Evolutionary conservation across 495 filamentous ascomycete genomes (phyloP).

Genomic region (Coniosporium apollinis): DNA sequence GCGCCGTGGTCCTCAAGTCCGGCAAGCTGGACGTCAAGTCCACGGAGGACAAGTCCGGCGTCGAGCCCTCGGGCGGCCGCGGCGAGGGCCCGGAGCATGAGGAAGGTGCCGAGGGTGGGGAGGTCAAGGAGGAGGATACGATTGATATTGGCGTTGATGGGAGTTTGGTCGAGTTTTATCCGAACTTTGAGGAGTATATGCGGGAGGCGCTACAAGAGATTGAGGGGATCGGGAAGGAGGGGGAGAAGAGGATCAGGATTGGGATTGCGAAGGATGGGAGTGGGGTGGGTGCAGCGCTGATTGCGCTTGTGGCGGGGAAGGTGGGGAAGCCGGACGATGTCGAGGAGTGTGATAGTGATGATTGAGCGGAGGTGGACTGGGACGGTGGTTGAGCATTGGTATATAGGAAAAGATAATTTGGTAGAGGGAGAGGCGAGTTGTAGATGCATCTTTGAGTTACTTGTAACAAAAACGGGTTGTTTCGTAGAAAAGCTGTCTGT

Average conservation of each 20-base stretch:
- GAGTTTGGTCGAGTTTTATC: slow-evolving; percentile 81
- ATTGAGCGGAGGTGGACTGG: too few species aligned
- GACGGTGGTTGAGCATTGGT: too few species aligned
- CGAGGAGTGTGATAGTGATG: too few species aligned
- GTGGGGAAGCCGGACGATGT: slow-evolving; percentile 2
- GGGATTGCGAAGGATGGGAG: slow-evolving; percentile 89
- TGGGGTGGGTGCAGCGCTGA: slow-evolving; percentile 81
- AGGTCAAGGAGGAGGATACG: slow-evolving; percentile 33
- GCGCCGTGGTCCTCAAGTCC: slow-evolving; percentile 59
- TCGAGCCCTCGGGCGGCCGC: too few species aligned
- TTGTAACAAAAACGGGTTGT: too few species aligned
- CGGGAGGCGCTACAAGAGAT: slow-evolving; percentile 56
- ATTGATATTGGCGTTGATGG: slow-evolving; percentile 88
- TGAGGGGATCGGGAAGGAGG: slow-evolving; percentile 49
- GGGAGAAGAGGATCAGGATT: slow-evolving; percentile 68
- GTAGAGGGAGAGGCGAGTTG: too few species aligned
- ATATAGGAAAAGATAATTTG: too few species aligned
- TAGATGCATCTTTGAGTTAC: too few species aligned
- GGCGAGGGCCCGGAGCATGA: too few species aligned
- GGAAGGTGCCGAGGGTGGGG: too few species aligned
- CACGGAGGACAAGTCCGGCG: slow-evolving; percentile 3
- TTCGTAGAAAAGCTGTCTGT: too few species aligned
- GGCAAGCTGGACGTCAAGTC: slow-evolving; percentile 34
- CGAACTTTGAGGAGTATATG: slow-evolving; percentile 65
- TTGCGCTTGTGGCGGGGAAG: slow-evolving; percentile 51